Conservation (phyloP, 179 eudicot genomes). For the Patellifolia procumbens region DNA sequence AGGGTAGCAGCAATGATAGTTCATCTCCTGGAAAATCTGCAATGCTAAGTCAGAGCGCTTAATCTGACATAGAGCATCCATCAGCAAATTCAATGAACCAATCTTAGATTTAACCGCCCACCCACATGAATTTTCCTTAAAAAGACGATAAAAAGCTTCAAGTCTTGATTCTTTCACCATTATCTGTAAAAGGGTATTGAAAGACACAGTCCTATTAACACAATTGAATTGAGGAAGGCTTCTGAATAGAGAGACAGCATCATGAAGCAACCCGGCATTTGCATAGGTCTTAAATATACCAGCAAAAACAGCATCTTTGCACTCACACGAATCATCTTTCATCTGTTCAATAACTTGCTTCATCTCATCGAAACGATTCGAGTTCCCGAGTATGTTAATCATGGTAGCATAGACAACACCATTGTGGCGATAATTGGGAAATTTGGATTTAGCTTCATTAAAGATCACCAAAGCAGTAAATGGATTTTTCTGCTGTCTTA, state of each 20-base stretch:
- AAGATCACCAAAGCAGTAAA: constrained; percentile 66
- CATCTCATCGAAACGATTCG: constrained; percentile 64
- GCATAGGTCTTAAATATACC: constrained; percentile 62
- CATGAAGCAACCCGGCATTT: constrained; percentile 58
- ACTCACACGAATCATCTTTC: constrained; percentile 77
- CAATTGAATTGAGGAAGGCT: constrained; percentile 74
- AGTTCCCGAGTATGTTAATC: constrained; percentile 65
- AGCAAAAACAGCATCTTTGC: constrained; percentile 64
- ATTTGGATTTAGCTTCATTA: constrained; percentile 61
- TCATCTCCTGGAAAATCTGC: constrained; percentile 77
- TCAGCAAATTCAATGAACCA: constrained; percentile 61
- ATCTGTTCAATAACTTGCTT: constrained; percentile 64
- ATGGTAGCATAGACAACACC: constrained; percentile 82
- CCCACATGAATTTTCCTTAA: constrained; percentile 55
- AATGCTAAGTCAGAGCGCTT: constrained; percentile 74
- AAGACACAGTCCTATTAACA: constrained; percentile 77
- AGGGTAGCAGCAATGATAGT: constrained; percentile 59
- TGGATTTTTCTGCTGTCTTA: constrained; percentile 71
- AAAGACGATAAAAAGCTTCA: constrained; percentile 48
- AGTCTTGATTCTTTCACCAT: constrained; percentile 63
- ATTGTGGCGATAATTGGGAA: constrained; percentile 74
- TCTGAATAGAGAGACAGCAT: constrained; percentile 67
- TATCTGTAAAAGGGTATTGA: constrained; percentile 69
- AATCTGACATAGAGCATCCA: constrained; percentile 60
- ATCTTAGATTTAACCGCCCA: constrained; percentile 77